These are phyloP conservation scores for Gynandropsis gynandra DNA, from an alignment of 345 rosid genomes.

Conservation along the genomic window DNA sequence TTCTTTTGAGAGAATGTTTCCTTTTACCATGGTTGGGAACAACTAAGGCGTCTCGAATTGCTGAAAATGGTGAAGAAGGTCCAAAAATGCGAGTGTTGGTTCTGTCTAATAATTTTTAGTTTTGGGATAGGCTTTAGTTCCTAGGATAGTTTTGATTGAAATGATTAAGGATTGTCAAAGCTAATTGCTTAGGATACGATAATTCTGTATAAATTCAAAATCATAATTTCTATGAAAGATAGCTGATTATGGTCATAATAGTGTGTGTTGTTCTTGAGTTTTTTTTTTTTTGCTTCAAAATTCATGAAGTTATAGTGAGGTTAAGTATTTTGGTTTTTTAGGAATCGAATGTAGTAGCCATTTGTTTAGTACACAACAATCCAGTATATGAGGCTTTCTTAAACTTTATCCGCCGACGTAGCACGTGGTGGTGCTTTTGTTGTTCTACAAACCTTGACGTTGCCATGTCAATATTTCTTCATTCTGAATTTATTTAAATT, in stretches of 20 bases:
- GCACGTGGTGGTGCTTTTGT: background rate
- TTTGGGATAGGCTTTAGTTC: background rate
- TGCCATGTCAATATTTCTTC: too few species aligned
- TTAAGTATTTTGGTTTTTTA: too few species aligned
- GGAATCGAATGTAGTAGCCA: too few species aligned
- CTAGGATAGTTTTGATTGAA: too few species aligned
- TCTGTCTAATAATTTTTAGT: slow-evolving; percentile 4
- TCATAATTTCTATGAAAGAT: too few species aligned
- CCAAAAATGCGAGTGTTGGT: slow-evolving; percentile 69
- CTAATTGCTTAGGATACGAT: slow-evolving; percentile 1
- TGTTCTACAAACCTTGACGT: background rate
- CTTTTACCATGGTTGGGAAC: slow-evolving; percentile 66
- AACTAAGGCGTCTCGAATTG: slow-evolving; percentile 81
- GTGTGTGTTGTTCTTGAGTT: too few species aligned
- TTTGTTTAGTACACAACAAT: too few species aligned
- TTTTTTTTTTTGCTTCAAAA: too few species aligned
- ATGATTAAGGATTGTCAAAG: too few species aligned
- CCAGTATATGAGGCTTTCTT: background rate
- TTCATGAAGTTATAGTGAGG: too few species aligned
- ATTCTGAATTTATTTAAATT: background rate
- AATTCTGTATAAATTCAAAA: background rate
- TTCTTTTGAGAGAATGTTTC: slow-evolving; percentile 92
- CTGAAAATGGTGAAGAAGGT: slow-evolving; percentile 96
- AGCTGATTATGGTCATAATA: too few species aligned
- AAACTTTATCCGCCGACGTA: background rate